Evolutionary conservation across 371 early-diverging fungal species (phyloP), one percentile per base, ranked within the genome.

Genomic region (Chytridium lagenaria): DNA sequence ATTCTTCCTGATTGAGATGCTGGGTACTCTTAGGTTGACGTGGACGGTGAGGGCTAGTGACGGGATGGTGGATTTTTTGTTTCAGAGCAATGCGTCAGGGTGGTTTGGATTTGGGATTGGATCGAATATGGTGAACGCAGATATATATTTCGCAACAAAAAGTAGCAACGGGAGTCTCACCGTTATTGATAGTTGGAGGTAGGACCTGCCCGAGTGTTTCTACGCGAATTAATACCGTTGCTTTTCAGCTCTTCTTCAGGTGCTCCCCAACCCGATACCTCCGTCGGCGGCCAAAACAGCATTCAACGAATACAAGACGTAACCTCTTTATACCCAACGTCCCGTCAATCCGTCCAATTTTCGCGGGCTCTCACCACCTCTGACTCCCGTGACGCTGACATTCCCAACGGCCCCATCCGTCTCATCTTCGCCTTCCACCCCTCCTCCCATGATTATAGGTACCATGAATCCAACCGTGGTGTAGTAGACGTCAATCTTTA

Each of bases 51-150:
- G 66, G n/a, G 3, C 15, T n/a, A 37, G 44, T 2, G 71, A 52
- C 15, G 49, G 40, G n/a, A n/a, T 40, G 26, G 70, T 81, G 1
- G 55, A 36, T 0, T 81, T 81, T 57, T 26, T 39, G 37, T 76
- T 78, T 30, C 72, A 74, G 36, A 73, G 71, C 50, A 79, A 78
- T 72, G 33, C 72, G 0, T 59, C 75, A 1, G 79, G 79, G n/a
- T 81, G 81, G 81, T 78, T 75, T 74, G 81, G 74, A 0, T 72
- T 81, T 59, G 81, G 81, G 3, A 72, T 81, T 38, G 81, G 81
- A 16, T 33, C 34, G 16, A 71, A 70, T 40, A 79, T 81, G 81
- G 22, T 71, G 26, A 44, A 40, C 7, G 70, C 79, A 23, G 77
- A 78, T 65, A 77, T 81, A 39, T 81, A 77, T 50, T 70, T 81